Conservation (phyloP, 768 basidiomycete species). For the Neoboletus brunneissimus region DNA sequence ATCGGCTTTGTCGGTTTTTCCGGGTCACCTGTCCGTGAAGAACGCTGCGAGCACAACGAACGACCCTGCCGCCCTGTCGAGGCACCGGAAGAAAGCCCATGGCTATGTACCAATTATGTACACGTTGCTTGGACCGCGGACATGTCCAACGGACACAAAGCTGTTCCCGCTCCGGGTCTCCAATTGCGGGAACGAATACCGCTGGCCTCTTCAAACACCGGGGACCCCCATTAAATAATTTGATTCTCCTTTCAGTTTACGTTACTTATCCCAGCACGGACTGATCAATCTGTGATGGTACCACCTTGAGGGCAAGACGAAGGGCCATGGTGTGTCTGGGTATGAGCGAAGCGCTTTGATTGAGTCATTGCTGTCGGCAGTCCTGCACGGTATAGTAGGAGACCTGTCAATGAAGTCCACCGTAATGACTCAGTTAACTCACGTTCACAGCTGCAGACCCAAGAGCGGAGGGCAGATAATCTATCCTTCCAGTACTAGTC, state of each 20-base stretch:
- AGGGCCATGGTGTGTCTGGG: background rate
- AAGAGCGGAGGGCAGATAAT: background rate
- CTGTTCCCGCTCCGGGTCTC: background rate
- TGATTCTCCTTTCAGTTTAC: background rate
- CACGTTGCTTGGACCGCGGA: background rate
- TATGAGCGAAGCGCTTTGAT: background rate
- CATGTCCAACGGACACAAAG: no score
- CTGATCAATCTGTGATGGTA: background rate
- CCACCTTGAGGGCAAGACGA: background rate
- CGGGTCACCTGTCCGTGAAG: background rate
- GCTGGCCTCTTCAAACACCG: background rate
- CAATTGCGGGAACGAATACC: background rate
- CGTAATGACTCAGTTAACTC: no score
- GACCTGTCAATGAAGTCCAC: no score
- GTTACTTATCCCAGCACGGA: background rate
- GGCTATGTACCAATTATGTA: conserved; percentile 19
- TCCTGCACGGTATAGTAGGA: no score
- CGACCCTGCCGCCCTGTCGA: conserved; percentile 27
- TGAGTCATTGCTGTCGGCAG: no score
- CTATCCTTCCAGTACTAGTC: no score
- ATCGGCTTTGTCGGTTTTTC: background rate
- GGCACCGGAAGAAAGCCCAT: conserved; percentile 24
- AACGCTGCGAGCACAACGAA: conserved; percentile 23
- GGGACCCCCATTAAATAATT: background rate
- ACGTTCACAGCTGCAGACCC: background rate